Base-by-base conservation (phyloP, 2,329 filamentous ascomycete species). In the Talaromyces verruculosus region DNA sequence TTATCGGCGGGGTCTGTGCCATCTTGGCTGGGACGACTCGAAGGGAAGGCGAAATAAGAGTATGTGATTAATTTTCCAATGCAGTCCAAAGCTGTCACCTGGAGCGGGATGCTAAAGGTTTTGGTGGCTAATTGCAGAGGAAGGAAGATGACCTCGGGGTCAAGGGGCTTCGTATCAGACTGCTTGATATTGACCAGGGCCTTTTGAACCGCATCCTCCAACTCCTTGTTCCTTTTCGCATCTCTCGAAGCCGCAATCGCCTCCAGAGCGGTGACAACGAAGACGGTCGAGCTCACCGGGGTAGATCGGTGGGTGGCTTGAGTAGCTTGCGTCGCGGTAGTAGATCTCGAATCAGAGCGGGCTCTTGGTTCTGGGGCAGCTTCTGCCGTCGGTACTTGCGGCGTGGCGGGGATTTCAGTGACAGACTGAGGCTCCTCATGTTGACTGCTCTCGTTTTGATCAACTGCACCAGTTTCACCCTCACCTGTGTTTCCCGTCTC, bases 61-160 rank as follows among this genome's bases (percentile, higher is more conserved):
- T 97, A 99, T 73, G 94, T 97, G 76, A 98, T 98, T 69, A 99
- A 88, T 83, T 99, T 99, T 73, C 96, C 95, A 73, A 99, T 97
- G 80, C 94, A 98, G 80, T 99, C 95, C 74, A 99, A 87, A 6
- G 95, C 93, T 43, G 91, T 91, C 25, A 93, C 96, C 67, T 93
- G 91, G 57, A 99, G 84, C 66, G 92, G 88, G 63, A 94, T 89
- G 73, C 92, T 97, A 72, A 89, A 87, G 10, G 92, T 90, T 76
- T 93, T 92, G 41, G 93, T 94, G 58, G 96, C 95, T 49, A 98
- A 85, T 75, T 96, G 91, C 37, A 99, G 81, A 15, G 95, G 95
- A 70, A 90, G 89, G 75, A 99, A 99, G 71, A 99, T 88, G 65
- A 96, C 83, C 77, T 98, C 93, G 39, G 96, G 93, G 73, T 96